Evolutionary conservation across 495 filamentous ascomycete genomes (phyloP).

Genomic region (Parathielavia hyrcaniae): DNA sequence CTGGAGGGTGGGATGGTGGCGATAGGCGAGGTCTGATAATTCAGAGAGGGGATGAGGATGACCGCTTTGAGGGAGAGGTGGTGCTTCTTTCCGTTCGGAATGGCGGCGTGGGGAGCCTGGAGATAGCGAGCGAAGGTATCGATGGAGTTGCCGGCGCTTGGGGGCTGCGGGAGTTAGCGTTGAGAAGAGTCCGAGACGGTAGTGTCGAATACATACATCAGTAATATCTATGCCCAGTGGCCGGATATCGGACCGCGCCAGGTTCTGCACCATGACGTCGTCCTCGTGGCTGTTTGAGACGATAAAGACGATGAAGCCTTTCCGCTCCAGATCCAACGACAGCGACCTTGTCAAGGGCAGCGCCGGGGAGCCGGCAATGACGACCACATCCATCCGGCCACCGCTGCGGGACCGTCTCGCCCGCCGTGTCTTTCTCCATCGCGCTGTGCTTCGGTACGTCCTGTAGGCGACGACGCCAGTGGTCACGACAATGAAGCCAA

Average conservation of each 20-base stretch:
- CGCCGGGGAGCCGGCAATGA: conserved; percentile 74
- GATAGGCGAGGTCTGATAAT: conserved; percentile 67
- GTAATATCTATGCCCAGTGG: conserved; percentile 78
- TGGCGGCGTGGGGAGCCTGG: conserved; percentile 61
- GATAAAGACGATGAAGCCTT: conserved; percentile 90
- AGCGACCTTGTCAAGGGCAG: conserved; percentile 76
- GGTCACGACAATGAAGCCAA: conserved; percentile 60
- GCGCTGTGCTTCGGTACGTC: conserved; percentile 55
- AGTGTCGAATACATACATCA: conserved; percentile 51
- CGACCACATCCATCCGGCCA: conserved; percentile 81
- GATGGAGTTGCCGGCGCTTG: conserved; percentile 53
- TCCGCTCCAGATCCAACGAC: conserved; percentile 75
- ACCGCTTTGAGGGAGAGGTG: conserved; percentile 69
- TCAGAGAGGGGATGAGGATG: conserved; percentile 66
- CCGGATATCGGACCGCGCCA: conserved; percentile 71
- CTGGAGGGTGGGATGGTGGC: conserved; percentile 72
- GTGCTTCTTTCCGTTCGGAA: conserved; percentile 64
- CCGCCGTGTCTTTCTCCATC: conserved; percentile 59
- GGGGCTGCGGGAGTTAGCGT: conserved; percentile 34
- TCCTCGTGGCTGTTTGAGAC: conserved; percentile 74
- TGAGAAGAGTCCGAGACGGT: not conserved
- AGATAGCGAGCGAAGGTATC: conserved; percentile 62
- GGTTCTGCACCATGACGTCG: conserved; percentile 67
- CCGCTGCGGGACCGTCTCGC: conserved; percentile 75
- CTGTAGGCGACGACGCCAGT: conserved; percentile 63